Base-by-base conservation (phyloP, 2,329 filamentous ascomycete genomes). In the Aspergillus persii region DNA sequence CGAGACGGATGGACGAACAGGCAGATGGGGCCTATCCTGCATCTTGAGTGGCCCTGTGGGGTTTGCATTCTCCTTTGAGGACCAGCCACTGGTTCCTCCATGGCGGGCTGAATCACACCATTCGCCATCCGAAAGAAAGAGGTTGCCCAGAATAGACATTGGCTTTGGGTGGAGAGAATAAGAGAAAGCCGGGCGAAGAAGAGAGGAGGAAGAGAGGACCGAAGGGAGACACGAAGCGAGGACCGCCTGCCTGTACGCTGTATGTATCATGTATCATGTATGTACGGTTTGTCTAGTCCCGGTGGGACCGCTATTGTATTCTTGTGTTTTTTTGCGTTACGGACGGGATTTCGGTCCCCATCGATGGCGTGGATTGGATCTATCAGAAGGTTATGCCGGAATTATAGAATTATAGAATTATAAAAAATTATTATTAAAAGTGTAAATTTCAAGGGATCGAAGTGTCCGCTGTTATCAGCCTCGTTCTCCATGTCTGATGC, bases 11-110 rank as follows among this genome's bases (percentile, higher is more conserved):
- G 56, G 50, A 57, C 30, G 54, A 50, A 46, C 29, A 53, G 57
- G 50, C 53, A 55, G 31, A 60, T 60, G 52, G 56, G 60, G 54
- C 47, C 53, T 54, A 33, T 57, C 46, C 58, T 49, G 57, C 56
- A 59, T 57, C 50, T 51, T 54, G 56, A 56, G 48, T 54, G 50
- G 58, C 47, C 30, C 53, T 47, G 59, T 62, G 56, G 57, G 56
- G 58, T 41, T 50, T 11, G 54, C 57, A 47, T 54, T 47, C 57
- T 62, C 53, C 56, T 61, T 54, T 54, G 52, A 50, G 50, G 53
- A 53, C 54, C 59, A 66, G 60, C 63, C 61, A 64, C 52, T 56
- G 39, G 50, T 44, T 54, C 49, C 53, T 53, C 54, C 58, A 58
- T 63, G 60, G 56, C 57, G 54, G 60, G 57, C 61, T 47, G 56